Percentiles rank a stretch among this genome's conserved stretches.
Conservation (phyloP, 306 rosid species). For the Hippophae gyantsensis region DNA sequence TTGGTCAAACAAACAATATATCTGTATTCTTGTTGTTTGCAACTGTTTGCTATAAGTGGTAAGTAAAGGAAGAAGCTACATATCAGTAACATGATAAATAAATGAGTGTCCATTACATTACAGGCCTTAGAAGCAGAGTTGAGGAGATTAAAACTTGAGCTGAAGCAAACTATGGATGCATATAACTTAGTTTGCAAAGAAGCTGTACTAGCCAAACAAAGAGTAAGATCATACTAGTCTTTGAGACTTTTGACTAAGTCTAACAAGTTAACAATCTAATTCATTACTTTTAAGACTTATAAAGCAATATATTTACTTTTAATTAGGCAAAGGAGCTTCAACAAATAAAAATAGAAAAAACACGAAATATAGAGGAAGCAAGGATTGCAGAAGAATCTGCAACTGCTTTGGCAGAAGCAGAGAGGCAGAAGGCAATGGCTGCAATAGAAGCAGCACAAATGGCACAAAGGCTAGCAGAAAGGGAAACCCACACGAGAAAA, state of each 20-base stretch:
- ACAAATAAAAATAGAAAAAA: conserved; percentile 28
- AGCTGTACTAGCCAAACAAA: conserved; percentile 35
- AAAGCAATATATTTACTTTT: neutral
- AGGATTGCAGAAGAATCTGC: conserved; percentile 48
- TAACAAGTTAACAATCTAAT: neutral
- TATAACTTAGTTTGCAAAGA: conserved; percentile 52
- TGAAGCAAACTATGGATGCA: conserved; percentile 45
- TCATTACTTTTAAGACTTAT: neutral
- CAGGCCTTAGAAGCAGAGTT: conserved; percentile 41
- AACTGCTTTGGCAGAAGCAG: conserved; percentile 34
- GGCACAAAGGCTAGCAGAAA: conserved; percentile 42
- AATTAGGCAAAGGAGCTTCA: conserved; percentile 42
- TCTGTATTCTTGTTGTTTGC: no score
- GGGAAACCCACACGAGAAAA: conserved; percentile 48
- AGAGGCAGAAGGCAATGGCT: conserved; percentile 40
- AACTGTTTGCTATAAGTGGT: no score
- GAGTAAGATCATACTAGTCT: conserved; percentile 23
- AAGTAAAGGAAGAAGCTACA: no score
- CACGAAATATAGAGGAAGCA: conserved; percentile 36
- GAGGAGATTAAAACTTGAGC: conserved; percentile 39
- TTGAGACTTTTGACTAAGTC: conserved; percentile 1
- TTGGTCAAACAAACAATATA: no score
- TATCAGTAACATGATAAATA: no score
- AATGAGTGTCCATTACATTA: conserved; percentile 1
- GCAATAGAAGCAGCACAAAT: conserved; percentile 45